A percentile compares a stretch with the other conserved stretches of the same genome.
These are phyloP conservation scores for Macrolepiota fuliginosa DNA, from an alignment of 768 basidiomycete genomes.

Conservation along the genomic window DNA sequence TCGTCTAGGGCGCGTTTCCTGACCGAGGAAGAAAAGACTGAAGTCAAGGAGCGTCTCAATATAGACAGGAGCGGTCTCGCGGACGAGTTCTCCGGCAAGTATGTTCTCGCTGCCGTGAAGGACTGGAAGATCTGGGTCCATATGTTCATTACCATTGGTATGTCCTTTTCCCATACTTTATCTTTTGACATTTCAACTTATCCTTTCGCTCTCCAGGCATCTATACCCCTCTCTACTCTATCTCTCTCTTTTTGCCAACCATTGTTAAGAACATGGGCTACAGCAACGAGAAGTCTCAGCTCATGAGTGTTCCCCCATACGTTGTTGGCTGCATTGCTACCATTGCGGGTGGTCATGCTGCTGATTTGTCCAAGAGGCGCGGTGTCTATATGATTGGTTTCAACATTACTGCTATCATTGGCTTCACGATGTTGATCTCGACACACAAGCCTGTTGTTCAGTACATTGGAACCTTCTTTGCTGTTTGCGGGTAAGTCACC, in stretches of 20 bases:
- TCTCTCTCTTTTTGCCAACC: constrained; percentile 30
- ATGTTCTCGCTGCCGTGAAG: constrained; percentile 23
- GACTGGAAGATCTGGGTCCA: constrained; percentile 35
- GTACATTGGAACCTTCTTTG: constrained; percentile 29
- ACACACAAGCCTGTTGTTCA: constrained; percentile 24
- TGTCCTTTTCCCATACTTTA: neutral
- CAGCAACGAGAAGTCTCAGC: constrained; percentile 26
- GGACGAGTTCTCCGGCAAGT: constrained; percentile 26
- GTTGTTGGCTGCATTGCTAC: constrained; percentile 27
- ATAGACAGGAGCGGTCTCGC: constrained; percentile 25
- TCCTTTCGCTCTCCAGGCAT: constrained; percentile 20
- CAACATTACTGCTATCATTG: constrained; percentile 24
- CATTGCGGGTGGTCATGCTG: constrained; percentile 22
- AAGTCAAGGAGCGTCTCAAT: constrained; percentile 26
- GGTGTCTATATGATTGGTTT: constrained; percentile 27
- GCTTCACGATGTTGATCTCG: constrained; percentile 27
- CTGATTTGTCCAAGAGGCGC: constrained; percentile 23
- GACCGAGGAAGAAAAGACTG: constrained; percentile 26
- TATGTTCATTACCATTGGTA: constrained; percentile 30
- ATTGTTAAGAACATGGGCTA: constrained; percentile 28
- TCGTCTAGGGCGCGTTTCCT: constrained; percentile 25
- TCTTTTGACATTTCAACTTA: neutral
- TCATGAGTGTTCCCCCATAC: constrained; percentile 32
- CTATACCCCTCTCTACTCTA: constrained; percentile 29
- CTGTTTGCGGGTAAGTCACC: constrained; percentile 26